Evolutionary conservation across 2,329 filamentous ascomycete species (phyloP), one percentile per base, ranked within the genome.

Genomic region (Ophiobolus disseminans): DNA sequence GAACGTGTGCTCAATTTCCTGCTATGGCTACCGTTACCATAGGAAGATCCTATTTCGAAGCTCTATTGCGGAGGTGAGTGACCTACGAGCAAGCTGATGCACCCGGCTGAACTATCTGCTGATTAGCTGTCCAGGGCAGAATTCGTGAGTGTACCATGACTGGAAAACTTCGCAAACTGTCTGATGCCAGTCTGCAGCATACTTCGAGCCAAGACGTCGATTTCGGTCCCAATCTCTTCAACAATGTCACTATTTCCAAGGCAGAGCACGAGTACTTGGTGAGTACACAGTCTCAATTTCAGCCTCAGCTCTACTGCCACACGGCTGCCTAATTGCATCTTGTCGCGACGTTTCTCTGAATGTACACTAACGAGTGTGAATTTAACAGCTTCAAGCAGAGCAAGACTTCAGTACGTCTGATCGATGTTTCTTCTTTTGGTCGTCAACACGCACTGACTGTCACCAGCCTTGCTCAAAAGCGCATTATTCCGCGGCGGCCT

Each of bases 251-350:
- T 47, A 81, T 90, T 45, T 75, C 81, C 28, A 84, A 79, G 62
- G 68, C 73, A 40, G 85, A 91, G 63, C 84, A 90, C 71, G 80
- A 86, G 40, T 70, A 69, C 39, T 76, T 91, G 51, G 77, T 85
- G 58, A 69, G 79, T 47, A 55, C 60, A n/a, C n/a, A 41, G 36
- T 17, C 36, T 17, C 23, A 16, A 19, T 7, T 28, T 8, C 2
- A 14, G 22, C 13, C 26, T 14, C 9, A 19, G 30, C 3, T 32
- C n/a, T n/a, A n/a, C n/a, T n/a, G n/a, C n/a, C n/a, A n/a, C n/a
- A n/a, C n/a, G n/a, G n/a, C n/a, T n/a, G n/a, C n/a, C n/a, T n/a
- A n/a, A n/a, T n/a, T n/a, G n/a, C n/a, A n/a, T n/a, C n/a, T n/a
- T n/a, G n/a, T n/a, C n/a, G n/a, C n/a, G n/a, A n/a, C n/a, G n/a